These are phyloP conservation scores for Asparagopsis taxiformis DNA, from an alignment of 31 red algal species.

Conservation along the genomic window DNA sequence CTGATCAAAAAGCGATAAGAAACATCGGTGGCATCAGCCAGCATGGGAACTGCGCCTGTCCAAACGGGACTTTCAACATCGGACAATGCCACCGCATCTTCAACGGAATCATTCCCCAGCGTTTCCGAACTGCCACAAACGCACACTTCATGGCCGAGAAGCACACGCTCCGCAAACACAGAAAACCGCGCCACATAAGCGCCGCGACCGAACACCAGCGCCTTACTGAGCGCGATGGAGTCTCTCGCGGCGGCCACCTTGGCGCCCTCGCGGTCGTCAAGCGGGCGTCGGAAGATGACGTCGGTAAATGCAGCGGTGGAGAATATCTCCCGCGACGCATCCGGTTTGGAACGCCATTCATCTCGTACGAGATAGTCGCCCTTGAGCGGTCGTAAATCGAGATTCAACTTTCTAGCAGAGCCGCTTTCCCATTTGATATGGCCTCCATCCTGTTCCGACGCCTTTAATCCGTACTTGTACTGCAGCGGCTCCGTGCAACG, in stretches of 20 bases:
- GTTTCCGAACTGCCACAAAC: constrained; percentile 34
- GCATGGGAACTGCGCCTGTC: constrained; percentile 47
- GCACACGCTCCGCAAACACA: constrained; percentile 64
- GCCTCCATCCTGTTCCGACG: neutral
- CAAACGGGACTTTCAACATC: constrained; percentile 57
- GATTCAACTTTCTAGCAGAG: neutral
- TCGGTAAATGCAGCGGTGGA: constrained; percentile 66
- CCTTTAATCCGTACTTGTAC: constrained; percentile 29
- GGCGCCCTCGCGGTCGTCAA: neutral
- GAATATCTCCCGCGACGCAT: constrained; percentile 20
- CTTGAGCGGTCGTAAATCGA: neutral
- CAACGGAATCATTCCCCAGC: constrained; percentile 7
- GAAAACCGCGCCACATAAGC: constrained; percentile 47
- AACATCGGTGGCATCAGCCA: constrained; percentile 1
- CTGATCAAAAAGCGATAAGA: constrained; percentile 54
- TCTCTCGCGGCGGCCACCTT: neutral
- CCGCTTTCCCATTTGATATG: constrained; percentile 18
- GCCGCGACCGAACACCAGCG: constrained; percentile 7
- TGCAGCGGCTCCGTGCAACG: neutral
- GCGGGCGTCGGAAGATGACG: constrained; percentile 65
- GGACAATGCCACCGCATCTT: constrained; percentile 22
- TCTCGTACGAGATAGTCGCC: constrained; percentile 18
- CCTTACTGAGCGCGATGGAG: constrained; percentile 6
- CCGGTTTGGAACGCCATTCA: constrained; percentile 21
- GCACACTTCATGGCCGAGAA: constrained; percentile 47